Conservation (phyloP, 441 rosid genomes). For the Populus tomentosa region DNA sequence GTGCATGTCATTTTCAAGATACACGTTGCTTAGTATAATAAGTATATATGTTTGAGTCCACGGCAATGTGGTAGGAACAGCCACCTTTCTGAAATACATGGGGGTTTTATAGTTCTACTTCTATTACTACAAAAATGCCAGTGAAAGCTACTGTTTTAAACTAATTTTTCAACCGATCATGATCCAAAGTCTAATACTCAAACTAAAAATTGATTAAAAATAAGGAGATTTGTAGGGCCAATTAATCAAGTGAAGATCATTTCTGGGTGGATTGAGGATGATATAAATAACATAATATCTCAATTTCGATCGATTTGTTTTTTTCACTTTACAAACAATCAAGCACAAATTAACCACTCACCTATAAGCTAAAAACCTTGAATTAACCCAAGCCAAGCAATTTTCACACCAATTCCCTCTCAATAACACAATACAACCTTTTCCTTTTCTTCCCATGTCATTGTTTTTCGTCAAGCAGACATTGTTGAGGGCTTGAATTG, state of each 20-base stretch:
- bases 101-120: background rate
- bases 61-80: slow-evolving; percentile 9
- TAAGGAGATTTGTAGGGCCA: too few relatives aligned
- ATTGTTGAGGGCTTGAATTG: slow-evolving; percentile 24
- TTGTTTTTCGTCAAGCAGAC: slow-evolving; percentile 28
- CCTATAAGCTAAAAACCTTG: background rate
- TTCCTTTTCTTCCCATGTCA: background rate
- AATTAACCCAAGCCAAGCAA: slow-evolving; percentile 11
- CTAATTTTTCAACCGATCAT: too few relatives aligned
- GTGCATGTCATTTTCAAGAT: slow-evolving; percentile 10
- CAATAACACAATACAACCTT: background rate
- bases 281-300: background rate
- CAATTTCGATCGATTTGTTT: background rate
- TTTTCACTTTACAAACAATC: background rate
- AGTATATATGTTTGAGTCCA: background rate
- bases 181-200: too few relatives aligned
- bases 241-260: too few relatives aligned
- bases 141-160: too few relatives aligned
- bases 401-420: slow-evolving; percentile 2
- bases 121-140: too few relatives aligned
- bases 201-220: too few relatives aligned
- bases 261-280: background rate
- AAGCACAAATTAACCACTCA: background rate
- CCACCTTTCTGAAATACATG: background rate
- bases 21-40: slow-evolving; percentile 10